phyloP scores from a whole-genome alignment of 2,329 filamentous ascomycete genomes.

The Paecilomyces sp. region DNA sequence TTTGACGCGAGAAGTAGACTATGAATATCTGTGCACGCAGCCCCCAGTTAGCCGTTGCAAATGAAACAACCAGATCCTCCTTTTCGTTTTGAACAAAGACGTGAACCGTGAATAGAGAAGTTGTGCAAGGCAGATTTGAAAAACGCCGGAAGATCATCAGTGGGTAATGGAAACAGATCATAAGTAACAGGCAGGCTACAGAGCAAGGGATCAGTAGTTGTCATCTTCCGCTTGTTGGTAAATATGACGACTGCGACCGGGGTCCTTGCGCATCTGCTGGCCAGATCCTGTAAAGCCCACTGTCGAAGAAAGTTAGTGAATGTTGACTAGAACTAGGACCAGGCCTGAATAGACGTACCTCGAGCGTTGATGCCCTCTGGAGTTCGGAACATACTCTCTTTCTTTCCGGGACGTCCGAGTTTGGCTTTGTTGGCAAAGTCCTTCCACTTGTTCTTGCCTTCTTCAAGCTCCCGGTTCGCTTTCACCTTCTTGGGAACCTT shows the following conservation, averaged over 20 bases:
- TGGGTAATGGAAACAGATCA: constrained; percentile 1
- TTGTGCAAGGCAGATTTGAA: background rate
- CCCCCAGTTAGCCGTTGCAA: constrained; percentile 12
- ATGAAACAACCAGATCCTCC: constrained; percentile 3
- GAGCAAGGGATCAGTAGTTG: constrained; percentile 31
- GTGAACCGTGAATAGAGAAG: background rate
- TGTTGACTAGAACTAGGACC: background rate
- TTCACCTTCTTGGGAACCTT: constrained; percentile 74
- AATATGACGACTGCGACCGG: constrained; percentile 71
- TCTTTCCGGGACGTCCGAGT: constrained; percentile 62
- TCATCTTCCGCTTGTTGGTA: constrained; percentile 72
- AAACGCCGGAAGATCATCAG: constrained; percentile 1
- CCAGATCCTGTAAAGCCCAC: constrained; percentile 96
- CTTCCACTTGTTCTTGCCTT: constrained; percentile 88
- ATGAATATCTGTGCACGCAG: constrained; percentile 5
- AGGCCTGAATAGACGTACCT: constrained; percentile 49
- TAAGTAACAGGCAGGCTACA: background rate
- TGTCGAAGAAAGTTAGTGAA: constrained; percentile 34
- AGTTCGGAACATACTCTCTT: constrained; percentile 95
- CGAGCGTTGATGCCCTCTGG: constrained; percentile 77
- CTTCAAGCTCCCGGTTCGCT: constrained; percentile 86
- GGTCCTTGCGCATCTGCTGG: constrained; percentile 91
- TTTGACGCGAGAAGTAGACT: background rate
- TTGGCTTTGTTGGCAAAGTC: constrained; percentile 75
- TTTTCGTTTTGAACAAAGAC: background rate